phyloP scores from a whole-genome alignment of 148 eudicot genomes.

The Oxyria digyna region DNA sequence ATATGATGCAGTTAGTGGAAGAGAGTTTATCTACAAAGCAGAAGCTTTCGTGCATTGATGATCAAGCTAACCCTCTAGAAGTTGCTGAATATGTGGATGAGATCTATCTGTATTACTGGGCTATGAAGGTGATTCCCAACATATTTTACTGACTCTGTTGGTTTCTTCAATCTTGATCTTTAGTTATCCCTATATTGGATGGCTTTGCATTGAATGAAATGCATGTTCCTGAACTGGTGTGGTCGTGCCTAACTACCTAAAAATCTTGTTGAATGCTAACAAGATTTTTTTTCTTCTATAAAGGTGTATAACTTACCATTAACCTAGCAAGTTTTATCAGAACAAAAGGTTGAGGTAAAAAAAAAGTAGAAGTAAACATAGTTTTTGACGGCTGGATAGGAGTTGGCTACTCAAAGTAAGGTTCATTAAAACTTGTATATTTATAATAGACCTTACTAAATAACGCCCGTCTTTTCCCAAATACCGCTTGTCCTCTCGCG shows the following conservation, averaged over 20 bases:
- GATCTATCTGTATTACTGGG: conserved; percentile 84
- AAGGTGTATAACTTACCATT: not conserved
- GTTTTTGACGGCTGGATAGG: no score
- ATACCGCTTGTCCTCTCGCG: no score
- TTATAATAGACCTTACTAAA: no score
- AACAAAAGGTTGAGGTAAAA: no score
- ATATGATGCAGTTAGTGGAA: conserved; percentile 39
- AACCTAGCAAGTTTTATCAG: not conserved
- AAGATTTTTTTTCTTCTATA: no score
- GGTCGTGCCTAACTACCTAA: not conserved
- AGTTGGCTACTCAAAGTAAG: no score
- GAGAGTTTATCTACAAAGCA: conserved; percentile 22
- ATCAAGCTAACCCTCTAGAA: conserved; percentile 71
- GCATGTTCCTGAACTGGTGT: not conserved
- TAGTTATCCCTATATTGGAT: not conserved
- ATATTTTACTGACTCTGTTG: not conserved
- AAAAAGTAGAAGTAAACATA: no score
- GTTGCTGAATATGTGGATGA: conserved; percentile 92
- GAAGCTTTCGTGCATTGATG: conserved; percentile 49
- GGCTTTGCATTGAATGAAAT: not conserved
- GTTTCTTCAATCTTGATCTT: not conserved
- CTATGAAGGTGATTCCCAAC: conserved; percentile 46
- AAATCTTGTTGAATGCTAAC: not conserved
- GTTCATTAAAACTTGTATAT: no score
- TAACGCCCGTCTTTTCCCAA: no score